Conservation (phyloP, 2,329 filamentous ascomycete genomes). For the Cladorrhinum sp. region DNA sequence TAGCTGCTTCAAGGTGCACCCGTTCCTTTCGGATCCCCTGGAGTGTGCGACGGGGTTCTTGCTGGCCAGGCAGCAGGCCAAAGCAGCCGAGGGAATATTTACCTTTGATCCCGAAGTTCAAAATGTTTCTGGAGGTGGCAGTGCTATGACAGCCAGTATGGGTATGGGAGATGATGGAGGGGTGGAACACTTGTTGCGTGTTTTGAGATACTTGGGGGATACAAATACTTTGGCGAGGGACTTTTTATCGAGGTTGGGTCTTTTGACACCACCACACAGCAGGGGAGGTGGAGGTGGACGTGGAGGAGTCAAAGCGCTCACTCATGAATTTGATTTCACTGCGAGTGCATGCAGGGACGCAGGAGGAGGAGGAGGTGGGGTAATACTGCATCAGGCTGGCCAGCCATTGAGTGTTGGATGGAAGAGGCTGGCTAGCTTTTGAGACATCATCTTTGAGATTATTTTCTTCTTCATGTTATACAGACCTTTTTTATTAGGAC, state of each 20-base stretch:
- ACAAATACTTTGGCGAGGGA: not conserved
- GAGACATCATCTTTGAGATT: not conserved
- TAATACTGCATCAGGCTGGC: not conserved
- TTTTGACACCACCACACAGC: no score
- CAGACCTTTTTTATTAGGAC: no score
- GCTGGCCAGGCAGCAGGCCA: not conserved
- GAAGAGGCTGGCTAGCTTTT: not conserved
- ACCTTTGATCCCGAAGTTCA: not conserved
- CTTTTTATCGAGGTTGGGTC: not conserved
- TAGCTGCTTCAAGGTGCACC: not conserved
- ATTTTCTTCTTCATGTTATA: no score
- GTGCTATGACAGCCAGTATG: not conserved
- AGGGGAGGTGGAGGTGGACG: no score
- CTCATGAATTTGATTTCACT: not conserved
- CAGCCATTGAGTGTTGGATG: not conserved
- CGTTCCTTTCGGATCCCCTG: not conserved
- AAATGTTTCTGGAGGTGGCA: not conserved
- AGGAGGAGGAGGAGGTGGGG: no score
- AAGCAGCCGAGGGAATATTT: not conserved
- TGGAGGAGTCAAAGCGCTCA: not conserved
- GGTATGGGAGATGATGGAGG: not conserved
- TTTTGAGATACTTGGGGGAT: not conserved
- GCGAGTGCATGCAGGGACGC: not conserved
- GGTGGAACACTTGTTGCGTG: not conserved
- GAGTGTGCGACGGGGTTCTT: not conserved